Conservation (phyloP, 495 filamentous ascomycete genomes). For the Aspergillus saccharolyticus region DNA sequence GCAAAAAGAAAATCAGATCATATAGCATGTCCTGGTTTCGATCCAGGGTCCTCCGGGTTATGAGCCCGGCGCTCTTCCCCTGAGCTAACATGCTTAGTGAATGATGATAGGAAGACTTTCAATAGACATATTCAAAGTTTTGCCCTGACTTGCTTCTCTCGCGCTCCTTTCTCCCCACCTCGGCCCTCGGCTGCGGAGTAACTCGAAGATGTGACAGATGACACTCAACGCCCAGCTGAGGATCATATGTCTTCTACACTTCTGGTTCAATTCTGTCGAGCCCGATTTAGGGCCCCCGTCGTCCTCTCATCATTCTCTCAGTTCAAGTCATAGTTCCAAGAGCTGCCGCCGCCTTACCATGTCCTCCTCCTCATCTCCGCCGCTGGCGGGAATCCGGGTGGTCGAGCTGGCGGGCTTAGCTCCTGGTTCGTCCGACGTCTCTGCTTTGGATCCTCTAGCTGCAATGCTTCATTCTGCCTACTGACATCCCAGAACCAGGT, state of each 20-base stretch:
- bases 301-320: too few relatives aligned
- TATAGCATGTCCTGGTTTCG: background rate
- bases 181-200: slow-evolving; percentile 35
- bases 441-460: background rate
- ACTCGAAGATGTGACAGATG: background rate
- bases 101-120: background rate
- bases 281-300: too few relatives aligned
- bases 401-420: slow-evolving; percentile 88
- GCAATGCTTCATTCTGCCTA: background rate
- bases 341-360: slow-evolving; percentile 3
- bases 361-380: slow-evolving; percentile 24
- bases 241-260: too few relatives aligned
- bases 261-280: too few relatives aligned
- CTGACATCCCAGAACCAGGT: slow-evolving; percentile 39
- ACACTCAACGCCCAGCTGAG: too few relatives aligned
- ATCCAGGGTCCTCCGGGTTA: background rate
- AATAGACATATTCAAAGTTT: too few relatives aligned
- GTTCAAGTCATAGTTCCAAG: background rate
- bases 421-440: slow-evolving; percentile 51
- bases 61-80: background rate
- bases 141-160: too few relatives aligned
- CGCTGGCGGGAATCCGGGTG: slow-evolving; percentile 71
- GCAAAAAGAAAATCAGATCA: background rate
- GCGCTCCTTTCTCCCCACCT: too few relatives aligned
- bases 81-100: background rate